A percentile compares a stretch with the other conserved stretches of the same genome.
Evolutionary conservation across 1,284 basidiomycete genomes (phyloP).

Genomic region (Spongiforma sp.): DNA sequence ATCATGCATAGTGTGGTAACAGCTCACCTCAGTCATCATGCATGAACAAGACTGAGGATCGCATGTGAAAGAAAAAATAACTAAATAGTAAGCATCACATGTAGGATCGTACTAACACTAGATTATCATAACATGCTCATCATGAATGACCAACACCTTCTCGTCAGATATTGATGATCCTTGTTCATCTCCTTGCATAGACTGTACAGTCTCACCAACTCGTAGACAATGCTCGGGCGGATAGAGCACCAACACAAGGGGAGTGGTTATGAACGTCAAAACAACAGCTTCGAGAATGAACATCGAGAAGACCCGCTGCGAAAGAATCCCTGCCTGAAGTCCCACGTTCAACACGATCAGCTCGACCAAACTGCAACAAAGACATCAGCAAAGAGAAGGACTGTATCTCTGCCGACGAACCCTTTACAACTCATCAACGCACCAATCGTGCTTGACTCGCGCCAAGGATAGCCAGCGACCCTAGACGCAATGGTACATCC

Average conservation of each 20-base stretch:
- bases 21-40: too few relatives aligned
- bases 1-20: too few relatives aligned
- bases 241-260: conserved; percentile 78
- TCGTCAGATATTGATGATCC: conserved; percentile 19
- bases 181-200: conserved; percentile 8
- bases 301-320: conserved; percentile 81
- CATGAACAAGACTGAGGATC: too few relatives aligned
- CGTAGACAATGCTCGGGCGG: conserved; percentile 62
- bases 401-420: conserved; percentile 42
- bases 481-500: conserved; percentile 76
- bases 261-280: conserved; percentile 91
- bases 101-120: too few relatives aligned
- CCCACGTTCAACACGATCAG: conserved; percentile 97
- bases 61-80: too few relatives aligned
- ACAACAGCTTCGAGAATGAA: conserved; percentile 90
- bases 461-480: conserved; percentile 71
- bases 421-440: conserved; percentile 97
- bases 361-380: conserved; percentile 70
- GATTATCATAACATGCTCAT: too few relatives aligned
- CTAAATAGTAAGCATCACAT: too few relatives aligned
- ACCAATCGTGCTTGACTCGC: conserved; percentile 88
- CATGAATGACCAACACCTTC: conserved; percentile 17
- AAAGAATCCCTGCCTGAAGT: conserved; percentile 81
- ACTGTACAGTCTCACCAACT: neutral
- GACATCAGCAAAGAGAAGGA: neutral